phyloP scores from a whole-genome alignment of 176 grass and related monocot genomes.

The Phyllostachys edulis region DNA sequence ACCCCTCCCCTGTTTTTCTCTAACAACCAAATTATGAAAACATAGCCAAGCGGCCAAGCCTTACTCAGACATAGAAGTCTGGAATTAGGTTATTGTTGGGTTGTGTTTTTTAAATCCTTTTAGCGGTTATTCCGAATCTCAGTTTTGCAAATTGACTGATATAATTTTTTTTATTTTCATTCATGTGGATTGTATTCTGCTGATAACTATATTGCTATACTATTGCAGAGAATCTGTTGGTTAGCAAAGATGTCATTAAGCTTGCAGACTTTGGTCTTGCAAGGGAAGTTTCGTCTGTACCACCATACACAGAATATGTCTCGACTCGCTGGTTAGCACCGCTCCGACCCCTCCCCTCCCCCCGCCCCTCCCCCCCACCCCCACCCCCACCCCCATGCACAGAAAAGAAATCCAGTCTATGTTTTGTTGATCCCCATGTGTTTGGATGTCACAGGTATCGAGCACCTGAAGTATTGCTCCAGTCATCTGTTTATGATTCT shows the following conservation, averaged over 20 bases:
- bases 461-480: conserved; percentile 94
- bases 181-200: not conserved
- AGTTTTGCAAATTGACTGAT: not conserved
- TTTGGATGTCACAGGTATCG: conserved; percentile 72
- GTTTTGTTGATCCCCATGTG: conserved; percentile 29
- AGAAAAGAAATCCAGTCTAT: conserved; percentile 3
- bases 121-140: not conserved
- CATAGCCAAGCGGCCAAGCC: not conserved
- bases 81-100: not conserved
- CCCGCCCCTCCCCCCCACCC: not conserved
- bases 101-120: not conserved
- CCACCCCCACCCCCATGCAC: not conserved
- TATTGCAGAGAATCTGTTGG: conserved; percentile 84
- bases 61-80: not conserved
- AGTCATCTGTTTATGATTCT: conserved; percentile 86
- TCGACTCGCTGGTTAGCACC: conserved; percentile 84
- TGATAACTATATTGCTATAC: conserved; percentile 18
- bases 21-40: not conserved
- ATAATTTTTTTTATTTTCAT: not conserved
- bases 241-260: conserved; percentile 90
- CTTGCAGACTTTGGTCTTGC: conserved; percentile 97
- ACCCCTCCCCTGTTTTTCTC: not conserved
- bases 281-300: conserved; percentile 76
- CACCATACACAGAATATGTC: conserved; percentile 99
- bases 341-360: not conserved